Percentiles rank a stretch among this genome's conserved stretches.
These are phyloP conservation scores for Phytopythium mirpurense DNA, from an alignment of 352 stramenopile species.

Conservation along the genomic window DNA sequence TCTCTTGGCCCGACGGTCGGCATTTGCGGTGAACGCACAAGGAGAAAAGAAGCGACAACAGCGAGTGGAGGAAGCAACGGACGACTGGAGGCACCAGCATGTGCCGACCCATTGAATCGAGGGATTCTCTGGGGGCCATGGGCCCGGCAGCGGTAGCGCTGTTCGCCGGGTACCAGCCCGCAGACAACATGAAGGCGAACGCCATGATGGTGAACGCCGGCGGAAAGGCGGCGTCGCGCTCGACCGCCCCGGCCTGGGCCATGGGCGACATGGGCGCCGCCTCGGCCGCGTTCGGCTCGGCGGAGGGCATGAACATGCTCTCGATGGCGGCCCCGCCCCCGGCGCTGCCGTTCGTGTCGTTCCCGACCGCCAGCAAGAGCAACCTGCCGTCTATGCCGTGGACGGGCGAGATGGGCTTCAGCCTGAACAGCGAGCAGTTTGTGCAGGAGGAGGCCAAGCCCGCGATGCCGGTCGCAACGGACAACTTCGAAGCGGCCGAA, in stretches of 20 bases:
- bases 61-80: slow-evolving; percentile 14
- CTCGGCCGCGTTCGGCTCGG: slow-evolving; percentile 12
- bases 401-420: slow-evolving; percentile 36
- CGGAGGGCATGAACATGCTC: slow-evolving; percentile 52
- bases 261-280: slow-evolving; percentile 16
- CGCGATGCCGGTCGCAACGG: slow-evolving; percentile 10
- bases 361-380: slow-evolving; percentile 29
- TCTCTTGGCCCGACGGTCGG: slow-evolving; percentile 7
- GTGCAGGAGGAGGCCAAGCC: slow-evolving; percentile 33
- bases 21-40: slow-evolving; percentile 22
- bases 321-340: slow-evolving; percentile 55
- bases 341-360: slow-evolving; percentile 65
- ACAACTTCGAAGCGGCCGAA: slow-evolving; percentile 60
- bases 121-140: slow-evolving; percentile 80
- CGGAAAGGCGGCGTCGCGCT: slow-evolving; percentile 17
- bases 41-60: slow-evolving; percentile 18
- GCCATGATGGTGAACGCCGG: slow-evolving; percentile 21
- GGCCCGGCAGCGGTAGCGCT: slow-evolving; percentile 61
- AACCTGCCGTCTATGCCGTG: slow-evolving; percentile 57
- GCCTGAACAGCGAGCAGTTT: slow-evolving; percentile 31
- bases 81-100: slow-evolving; percentile 23
- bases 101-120: slow-evolving; percentile 81
- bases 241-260: slow-evolving; percentile 11
- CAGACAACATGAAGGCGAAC: slow-evolving; percentile 29
- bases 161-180: slow-evolving; percentile 70